Base-by-base conservation (phyloP, 1,284 basidiomycete species). In the Austroboletus novae-zelandiae region DNA sequence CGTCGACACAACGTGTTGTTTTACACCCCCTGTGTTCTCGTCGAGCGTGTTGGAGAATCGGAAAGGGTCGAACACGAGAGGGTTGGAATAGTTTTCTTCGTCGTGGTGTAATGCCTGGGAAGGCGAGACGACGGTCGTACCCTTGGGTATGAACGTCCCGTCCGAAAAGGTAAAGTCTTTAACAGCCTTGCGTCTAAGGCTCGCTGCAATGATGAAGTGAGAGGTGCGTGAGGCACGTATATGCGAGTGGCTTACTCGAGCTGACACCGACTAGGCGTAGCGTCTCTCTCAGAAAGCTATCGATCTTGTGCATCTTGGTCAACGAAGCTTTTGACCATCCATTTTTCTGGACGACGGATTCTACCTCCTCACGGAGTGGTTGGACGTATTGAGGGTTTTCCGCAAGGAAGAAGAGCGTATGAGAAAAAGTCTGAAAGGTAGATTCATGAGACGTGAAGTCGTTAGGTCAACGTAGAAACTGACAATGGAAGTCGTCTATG, bases 231-330 rank as follows among this genome's bases (percentile, higher is more conserved):
- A 23, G 20, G 20, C 20, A 23, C 20, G 20, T 23, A 23, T 23
- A 5, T 11, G 14, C 4, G 48, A 17, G 32, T 10, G 25, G 61
- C 65, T 39, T 57, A 72, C 69, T n/a, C n/a, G 53, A 25, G 36
- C 50, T 54, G 10, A 69, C 23, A 0, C 68, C 65, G 27, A 65
- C 59, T 15, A 68, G 34, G 6, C 76, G 65, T 49, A 70, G 66
- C 2, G 67, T 62, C 57, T 78, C 77, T 42, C 66, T 68, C 30
- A 79, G 17, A 57, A 78, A 75, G 54, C 76, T 78, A 57, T 79
- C 76, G 5, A 76, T 48, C 55, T 71, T 74, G 47, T 57, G 54
- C 72, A 78, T 72, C 45, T 69, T 70, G 36, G 56, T 62, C 37
- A 78, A 50, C 0, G 70, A 67, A 0, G 50, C 57, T 54, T 74